A percentile compares a stretch with the other conserved stretches of the same genome.
Evolutionary conservation across 2,329 filamentous ascomycete species (phyloP).

Genomic region (Colletotrichum sp.): DNA sequence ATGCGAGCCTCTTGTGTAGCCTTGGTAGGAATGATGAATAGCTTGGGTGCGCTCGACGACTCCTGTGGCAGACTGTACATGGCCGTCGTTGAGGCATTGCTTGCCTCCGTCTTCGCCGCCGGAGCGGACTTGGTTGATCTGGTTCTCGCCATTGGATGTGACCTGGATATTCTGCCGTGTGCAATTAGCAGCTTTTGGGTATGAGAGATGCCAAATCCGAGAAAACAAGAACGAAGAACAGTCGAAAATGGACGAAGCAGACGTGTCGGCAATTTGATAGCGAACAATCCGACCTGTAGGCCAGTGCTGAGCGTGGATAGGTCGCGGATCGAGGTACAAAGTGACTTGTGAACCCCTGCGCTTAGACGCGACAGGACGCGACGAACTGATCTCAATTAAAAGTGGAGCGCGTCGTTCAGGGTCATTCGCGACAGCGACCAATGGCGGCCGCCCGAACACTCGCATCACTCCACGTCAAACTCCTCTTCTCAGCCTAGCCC

Average conservation of each 20-base stretch:
- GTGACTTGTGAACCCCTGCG: not conserved
- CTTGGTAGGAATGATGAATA: slow-evolving; percentile 67
- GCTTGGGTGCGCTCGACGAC: slow-evolving; percentile 49
- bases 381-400: slow-evolving; percentile 8
- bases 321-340: not conserved
- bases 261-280: not conserved
- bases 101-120: slow-evolving; percentile 32
- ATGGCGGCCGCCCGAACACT: not conserved
- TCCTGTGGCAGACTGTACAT: slow-evolving; percentile 46
- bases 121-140: slow-evolving; percentile 45
- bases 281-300: not conserved
- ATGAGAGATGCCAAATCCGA: not conserved
- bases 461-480: slow-evolving; percentile 11
- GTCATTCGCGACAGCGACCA: slow-evolving; percentile 6
- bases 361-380: not conserved
- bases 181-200: not conserved
- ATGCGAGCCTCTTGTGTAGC: slow-evolving; percentile 60
- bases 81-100: slow-evolving; percentile 29
- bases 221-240: not conserved
- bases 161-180: not conserved
- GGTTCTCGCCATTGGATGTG: slow-evolving; percentile 51
- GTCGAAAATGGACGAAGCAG: not conserved
- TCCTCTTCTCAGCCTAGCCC: slow-evolving; percentile 17
- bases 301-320: not conserved
- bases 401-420: slow-evolving; percentile 3